Base-by-base conservation (phyloP, 306 rosid species). In the Ormosia semicastrata region DNA sequence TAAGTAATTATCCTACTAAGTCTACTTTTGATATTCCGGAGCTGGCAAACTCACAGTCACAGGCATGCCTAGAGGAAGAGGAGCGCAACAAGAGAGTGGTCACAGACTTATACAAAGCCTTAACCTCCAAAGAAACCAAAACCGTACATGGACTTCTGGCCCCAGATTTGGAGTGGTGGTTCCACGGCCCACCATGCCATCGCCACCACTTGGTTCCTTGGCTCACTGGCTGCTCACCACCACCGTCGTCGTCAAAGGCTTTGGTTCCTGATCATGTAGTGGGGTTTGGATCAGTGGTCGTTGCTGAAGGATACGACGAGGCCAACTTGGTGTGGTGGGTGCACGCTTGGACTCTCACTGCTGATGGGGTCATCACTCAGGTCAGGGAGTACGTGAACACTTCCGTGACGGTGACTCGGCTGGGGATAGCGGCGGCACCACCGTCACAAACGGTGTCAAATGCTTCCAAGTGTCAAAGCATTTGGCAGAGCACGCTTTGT, bases 311-410 rank as follows among this genome's bases (percentile, higher is more conserved):
- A 30, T 90, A 41, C 78, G 87, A 92, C 7, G 52, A 77, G 8
- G 68, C 39, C 46, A 82, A 71, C 41, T 53, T 85, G n/a, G 76
- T 88, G 15, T 92, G 92, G 62, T 92, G 98, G 97, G 98, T 94
- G 41, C 98, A 94, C 13, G 95, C 93, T 0, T 94, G 97, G 98
- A 89, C 92, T 12, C 36, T 82, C 68, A 63, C 71, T 4, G 83
- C 17, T 0, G 82, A 91, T n/a, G 93, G 89, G 54, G 39, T 82
- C 3, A 85, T 94, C 7, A 89, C 91, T 4, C 87, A 89, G 37
- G 89, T 94, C n/a, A 90, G 92, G 77, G 98, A 92, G 83, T 94
- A 92, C 77, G 62, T 84, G 29, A 94, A 92, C 86, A 94, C 97
- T 44, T 90, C 91, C 4, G 87, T 94, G 30, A 90, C 89, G 0